phyloP scores from a whole-genome alignment of 2,329 filamentous ascomycete species.

The Xylariaceae sp. region DNA sequence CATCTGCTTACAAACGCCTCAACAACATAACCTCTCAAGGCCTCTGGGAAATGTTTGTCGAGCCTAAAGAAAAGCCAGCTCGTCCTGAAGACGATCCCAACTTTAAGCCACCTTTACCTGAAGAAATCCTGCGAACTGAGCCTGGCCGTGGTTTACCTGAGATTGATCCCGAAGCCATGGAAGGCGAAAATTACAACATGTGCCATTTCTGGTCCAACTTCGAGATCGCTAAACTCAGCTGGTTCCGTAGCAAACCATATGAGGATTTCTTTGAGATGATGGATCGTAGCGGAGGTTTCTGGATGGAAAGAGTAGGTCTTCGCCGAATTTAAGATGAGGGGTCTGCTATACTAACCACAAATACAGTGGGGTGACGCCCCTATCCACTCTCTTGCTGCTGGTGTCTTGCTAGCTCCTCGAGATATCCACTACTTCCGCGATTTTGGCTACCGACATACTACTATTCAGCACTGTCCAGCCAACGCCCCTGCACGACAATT shows the following conservation, averaged over 20 bases:
- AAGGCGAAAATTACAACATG: slow-evolving; percentile 99
- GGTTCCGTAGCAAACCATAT: slow-evolving; percentile 97
- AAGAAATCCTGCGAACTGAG: slow-evolving; percentile 81
- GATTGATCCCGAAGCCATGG: slow-evolving; percentile 92
- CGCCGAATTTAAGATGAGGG: not conserved
- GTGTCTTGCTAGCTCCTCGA: slow-evolving; percentile 76
- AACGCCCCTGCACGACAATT: slow-evolving; percentile 92
- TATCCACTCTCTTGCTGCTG: slow-evolving; percentile 95
- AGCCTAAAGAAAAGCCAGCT: slow-evolving; percentile 69
- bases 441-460: slow-evolving; percentile 97
- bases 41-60: slow-evolving; percentile 98
- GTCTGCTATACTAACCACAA: slow-evolving; percentile 42
- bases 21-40: slow-evolving; percentile 91
- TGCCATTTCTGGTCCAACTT: slow-evolving; percentile 99
- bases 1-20: slow-evolving; percentile 93
- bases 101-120: slow-evolving; percentile 71
- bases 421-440: slow-evolving; percentile 99
- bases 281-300: slow-evolving; percentile 97
- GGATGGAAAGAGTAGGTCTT: slow-evolving; percentile 87
- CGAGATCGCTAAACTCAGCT: slow-evolving; percentile 92
- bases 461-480: slow-evolving; percentile 96
- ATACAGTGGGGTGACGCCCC: slow-evolving; percentile 95
- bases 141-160: slow-evolving; percentile 74
- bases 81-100: slow-evolving; percentile 67
- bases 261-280: slow-evolving; percentile 99